These are phyloP conservation scores for Nitzschia sp. DNA, from an alignment of 108 stramenopile genomes.

Conservation along the genomic window DNA sequence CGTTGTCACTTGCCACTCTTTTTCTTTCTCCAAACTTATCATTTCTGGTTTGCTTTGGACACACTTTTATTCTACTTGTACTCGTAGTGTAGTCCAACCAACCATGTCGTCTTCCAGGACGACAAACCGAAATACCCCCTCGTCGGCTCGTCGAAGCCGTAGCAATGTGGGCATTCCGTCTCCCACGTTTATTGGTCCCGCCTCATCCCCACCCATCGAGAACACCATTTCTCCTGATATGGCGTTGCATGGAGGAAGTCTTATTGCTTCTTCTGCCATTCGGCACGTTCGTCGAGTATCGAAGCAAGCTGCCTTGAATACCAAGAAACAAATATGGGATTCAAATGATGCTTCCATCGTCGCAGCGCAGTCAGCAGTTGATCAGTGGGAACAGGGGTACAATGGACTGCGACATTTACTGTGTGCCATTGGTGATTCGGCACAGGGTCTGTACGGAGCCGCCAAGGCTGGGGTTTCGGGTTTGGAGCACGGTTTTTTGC, in stretches of 20 bases:
- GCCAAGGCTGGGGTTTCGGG: constrained; percentile 48
- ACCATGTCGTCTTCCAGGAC: too few species aligned
- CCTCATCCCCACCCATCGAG: constrained; percentile 1
- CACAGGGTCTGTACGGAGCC: constrained; percentile 44
- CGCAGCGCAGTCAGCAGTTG: constrained; percentile 59
- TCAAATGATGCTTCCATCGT: constrained; percentile 58
- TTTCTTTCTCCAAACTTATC: too few species aligned
- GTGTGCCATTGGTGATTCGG: constrained; percentile 33
- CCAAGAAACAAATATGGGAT: constrained; percentile 66
- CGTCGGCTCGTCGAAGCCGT: neutral
- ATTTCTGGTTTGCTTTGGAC: too few species aligned
- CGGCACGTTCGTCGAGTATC: constrained; percentile 38
- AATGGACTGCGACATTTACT: constrained; percentile 34
- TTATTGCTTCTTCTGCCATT: constrained; percentile 24
- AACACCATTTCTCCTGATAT: constrained; percentile 6
- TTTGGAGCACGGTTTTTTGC: constrained; percentile 57
- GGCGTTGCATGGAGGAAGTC: constrained; percentile 9
- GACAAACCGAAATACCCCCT: too few species aligned
- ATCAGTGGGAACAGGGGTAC: constrained; percentile 63
- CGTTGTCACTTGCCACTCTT: too few species aligned
- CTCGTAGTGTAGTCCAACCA: too few species aligned
- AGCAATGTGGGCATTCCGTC: neutral
- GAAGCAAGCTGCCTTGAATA: constrained; percentile 41
- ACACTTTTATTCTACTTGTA: too few species aligned
- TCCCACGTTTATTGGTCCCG: neutral